Evolutionary conservation across 176 grass and related monocot genomes (phyloP).

Genomic region (Musa schizocarpa): DNA sequence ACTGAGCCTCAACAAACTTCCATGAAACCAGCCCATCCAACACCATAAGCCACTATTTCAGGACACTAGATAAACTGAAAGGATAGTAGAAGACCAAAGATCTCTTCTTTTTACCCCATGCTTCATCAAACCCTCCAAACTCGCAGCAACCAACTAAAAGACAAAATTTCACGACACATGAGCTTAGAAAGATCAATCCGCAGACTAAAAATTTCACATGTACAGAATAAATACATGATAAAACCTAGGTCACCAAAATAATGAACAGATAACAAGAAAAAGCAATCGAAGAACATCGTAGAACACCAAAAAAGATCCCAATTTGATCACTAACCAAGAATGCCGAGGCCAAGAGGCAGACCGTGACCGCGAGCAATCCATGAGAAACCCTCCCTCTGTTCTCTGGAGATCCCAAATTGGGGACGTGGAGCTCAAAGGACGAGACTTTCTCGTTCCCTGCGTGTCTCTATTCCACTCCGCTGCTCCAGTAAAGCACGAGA

Average conservation of each 20-base stretch:
- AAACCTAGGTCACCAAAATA: no score
- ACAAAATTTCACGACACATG: background rate
- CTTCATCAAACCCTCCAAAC: background rate
- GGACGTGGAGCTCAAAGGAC: background rate
- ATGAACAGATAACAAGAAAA: background rate
- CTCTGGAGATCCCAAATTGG: background rate
- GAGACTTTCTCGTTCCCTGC: constrained; percentile 6
- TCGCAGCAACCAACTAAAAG: background rate
- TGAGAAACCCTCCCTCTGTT: background rate
- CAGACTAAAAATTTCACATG: background rate
- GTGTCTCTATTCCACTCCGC: background rate
- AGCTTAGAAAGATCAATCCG: background rate
- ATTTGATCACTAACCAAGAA: background rate
- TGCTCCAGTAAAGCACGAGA: no score
- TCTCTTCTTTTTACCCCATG: no score
- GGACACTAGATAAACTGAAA: no score
- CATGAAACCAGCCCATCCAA: no score
- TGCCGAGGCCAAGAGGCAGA: background rate
- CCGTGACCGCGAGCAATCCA: background rate
- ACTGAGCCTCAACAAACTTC: no score
- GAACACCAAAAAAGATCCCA: background rate
- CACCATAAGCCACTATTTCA: no score
- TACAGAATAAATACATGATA: no score
- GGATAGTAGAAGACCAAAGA: no score
- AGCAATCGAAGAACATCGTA: background rate